Percentiles rank a stretch among this genome's conserved stretches.
Evolutionary conservation across 2,329 filamentous ascomycete genomes (phyloP).

Genomic region (Cercospora berteroae): DNA sequence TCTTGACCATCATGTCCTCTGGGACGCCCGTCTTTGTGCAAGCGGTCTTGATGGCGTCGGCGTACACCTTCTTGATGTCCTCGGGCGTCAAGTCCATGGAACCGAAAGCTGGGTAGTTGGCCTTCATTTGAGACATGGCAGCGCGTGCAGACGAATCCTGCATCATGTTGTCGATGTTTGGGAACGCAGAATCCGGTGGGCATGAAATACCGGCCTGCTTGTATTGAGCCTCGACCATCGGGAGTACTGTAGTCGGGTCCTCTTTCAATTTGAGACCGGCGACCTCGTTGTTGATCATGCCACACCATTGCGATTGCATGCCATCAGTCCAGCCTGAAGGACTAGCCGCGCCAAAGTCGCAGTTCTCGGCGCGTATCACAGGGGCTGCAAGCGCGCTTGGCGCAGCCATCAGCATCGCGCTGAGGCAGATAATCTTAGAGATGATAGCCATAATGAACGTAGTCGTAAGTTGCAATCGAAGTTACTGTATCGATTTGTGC

Average conservation of each 20-base stretch:
- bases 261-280: conserved; percentile 5
- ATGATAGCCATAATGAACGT: conserved; percentile 7
- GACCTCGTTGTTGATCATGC: conserved; percentile 20
- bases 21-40: conserved; percentile 16
- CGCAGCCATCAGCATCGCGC: not conserved
- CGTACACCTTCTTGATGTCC: conserved; percentile 19
- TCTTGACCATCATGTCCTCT: conserved; percentile 13
- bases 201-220: conserved; percentile 14
- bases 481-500: not conserved
- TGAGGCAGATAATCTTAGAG: conserved; percentile 4
- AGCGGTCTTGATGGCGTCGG: conserved; percentile 13
- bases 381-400: conserved; percentile 10
- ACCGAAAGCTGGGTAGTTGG: conserved; percentile 17
- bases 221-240: conserved; percentile 8
- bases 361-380: conserved; percentile 3
- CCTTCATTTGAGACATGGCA: conserved; percentile 16
- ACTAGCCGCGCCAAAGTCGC: conserved; percentile 4
- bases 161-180: conserved; percentile 15
- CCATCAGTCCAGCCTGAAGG: conserved; percentile 10
- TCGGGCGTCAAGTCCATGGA: conserved; percentile 21
- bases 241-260: not conserved
- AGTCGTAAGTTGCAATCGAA: not conserved
- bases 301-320: conserved; percentile 17
- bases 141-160: conserved; percentile 14
- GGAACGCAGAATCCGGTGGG: conserved; percentile 9